Percentiles rank a stretch among this genome's conserved stretches.
phyloP scores from a whole-genome alignment of 345 rosid species.

The Eucalyptus erythrocorys region DNA sequence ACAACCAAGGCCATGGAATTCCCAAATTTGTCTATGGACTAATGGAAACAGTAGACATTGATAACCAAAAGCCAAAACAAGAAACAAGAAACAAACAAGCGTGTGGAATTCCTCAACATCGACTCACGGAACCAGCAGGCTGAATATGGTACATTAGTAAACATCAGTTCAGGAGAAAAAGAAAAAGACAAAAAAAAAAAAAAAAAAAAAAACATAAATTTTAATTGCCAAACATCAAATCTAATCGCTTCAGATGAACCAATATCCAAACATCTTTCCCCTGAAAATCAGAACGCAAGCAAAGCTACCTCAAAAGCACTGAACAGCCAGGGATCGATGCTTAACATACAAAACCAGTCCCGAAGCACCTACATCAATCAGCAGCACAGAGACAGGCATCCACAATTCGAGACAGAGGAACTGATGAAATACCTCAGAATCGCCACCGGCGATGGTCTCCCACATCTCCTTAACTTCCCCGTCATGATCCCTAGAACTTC shows the following conservation, averaged over 20 bases:
- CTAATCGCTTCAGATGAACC: background rate
- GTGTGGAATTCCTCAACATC: background rate
- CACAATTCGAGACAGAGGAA: background rate
- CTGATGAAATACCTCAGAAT: constrained; percentile 55
- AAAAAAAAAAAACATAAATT: background rate
- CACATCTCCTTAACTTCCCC: constrained; percentile 91
- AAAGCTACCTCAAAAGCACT: background rate
- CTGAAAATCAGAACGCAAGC: background rate
- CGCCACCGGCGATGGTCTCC: constrained; percentile 75
- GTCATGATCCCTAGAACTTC: constrained; percentile 25
- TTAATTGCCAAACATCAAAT: background rate
- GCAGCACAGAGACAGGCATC: background rate
- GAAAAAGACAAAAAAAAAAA: too few species aligned
- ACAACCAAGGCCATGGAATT: background rate
- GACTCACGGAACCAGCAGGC: background rate
- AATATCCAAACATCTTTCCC: background rate
- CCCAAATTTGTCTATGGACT: background rate
- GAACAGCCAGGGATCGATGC: background rate
- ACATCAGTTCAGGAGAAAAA: background rate
- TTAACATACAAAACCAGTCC: background rate
- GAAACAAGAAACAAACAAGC: background rate
- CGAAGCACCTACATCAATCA: background rate
- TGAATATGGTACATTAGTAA: background rate
- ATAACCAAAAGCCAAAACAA: background rate
- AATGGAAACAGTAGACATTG: background rate